Base-by-base conservation (phyloP, 129 eudicot species). In the Mikania micrantha region DNA sequence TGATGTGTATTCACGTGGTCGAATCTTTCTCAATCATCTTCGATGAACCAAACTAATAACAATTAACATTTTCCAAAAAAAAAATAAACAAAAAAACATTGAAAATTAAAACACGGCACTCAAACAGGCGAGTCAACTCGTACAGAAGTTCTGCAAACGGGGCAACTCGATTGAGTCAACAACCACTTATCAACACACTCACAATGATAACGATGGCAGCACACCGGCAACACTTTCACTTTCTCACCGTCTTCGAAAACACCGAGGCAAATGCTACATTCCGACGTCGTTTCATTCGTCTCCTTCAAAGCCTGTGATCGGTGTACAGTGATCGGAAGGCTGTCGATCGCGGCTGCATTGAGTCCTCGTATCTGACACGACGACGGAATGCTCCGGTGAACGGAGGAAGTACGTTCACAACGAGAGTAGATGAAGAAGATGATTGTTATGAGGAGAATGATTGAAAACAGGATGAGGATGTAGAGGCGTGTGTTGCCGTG, bases 101-200 rank as follows among this genome's bases (percentile, higher is more conserved):
- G 8, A n/a, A 69, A 52, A 50, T 32, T 8, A 36, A 50, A 32
- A 20, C 16, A 52, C 7, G 16, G 20, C 68, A 79, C 60, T 83
- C 74, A 85, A 69, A 81, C 83, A 5, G 63, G 72, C 4, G 87
- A 75, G 72, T 86, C 85, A 64, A 74, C 79, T 64, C 76, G 81
- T 69, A 85, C 70, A 28, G 81, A 42, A 53, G 80, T 71, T 34
- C 95, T 77, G 39, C 97, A 90, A 29, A 90, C 79, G 7, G 95
- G 97, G 71, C 95, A 85, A 60, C 78, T 85, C 21, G 90, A 74
- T 28, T 81, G 87, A 66, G 66, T 60, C 13, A 57, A 8, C 27
- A 90, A 83, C 97, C 97, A 85, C 71, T 60, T 75, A 50, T 90
- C 97, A 13, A 90, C 87, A 64, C 97, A 90, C 74, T 80, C 90